Base-by-base conservation (phyloP, 1,139 yeast species). In the Protomyces lactucae-debilis region DNA sequence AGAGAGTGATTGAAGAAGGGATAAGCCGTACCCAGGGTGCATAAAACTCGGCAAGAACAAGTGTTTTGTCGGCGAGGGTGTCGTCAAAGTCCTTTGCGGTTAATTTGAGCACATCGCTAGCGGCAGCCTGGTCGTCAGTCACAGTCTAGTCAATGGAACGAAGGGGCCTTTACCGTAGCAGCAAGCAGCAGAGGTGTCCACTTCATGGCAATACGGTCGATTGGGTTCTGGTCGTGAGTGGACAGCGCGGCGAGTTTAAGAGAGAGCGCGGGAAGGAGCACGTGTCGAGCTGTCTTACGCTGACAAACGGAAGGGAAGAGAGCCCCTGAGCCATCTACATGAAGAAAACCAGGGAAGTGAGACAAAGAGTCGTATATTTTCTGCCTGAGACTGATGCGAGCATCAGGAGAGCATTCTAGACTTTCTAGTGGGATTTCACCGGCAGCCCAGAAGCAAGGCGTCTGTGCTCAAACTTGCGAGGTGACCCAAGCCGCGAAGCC, bases 41-140 rank as follows among this genome's bases (percentile, higher is more conserved):
- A 76, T 85, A 93, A 80, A 93, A 93, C 80, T 93, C 98, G 48
- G 96, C 93, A 71, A 93, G 81, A 32, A 91, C 95, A 71, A 92
- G 80, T 39, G 92, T 87, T 77, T 91, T 87, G 65, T 82, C 84
- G 56, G 78, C 78, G 68, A 93, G 77, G 76, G 88, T 90, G 28
- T 81, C 76, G 68, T 83, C 82, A 76, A 88, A 93, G 57, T 68
- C 69, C 56, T 69, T 75, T 39, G 71, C 72, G 55, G 81, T 79
- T 70, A 93, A 83, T 75, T 88, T 85, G 69, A 88, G 90, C 61
- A 93, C 99, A 54, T 93, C 96, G 46, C 96, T 87, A 72, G 88
- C 89, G 67, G 86, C 85, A 69, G 87, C 88, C 61, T 57, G 43
- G 32, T 6, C 1, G 32, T 28, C 32, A 28, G 32, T 28, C 32